Evolutionary conservation across 2,329 filamentous ascomycete genomes (phyloP).

Genomic region (Geosmithia putterillii): DNA sequence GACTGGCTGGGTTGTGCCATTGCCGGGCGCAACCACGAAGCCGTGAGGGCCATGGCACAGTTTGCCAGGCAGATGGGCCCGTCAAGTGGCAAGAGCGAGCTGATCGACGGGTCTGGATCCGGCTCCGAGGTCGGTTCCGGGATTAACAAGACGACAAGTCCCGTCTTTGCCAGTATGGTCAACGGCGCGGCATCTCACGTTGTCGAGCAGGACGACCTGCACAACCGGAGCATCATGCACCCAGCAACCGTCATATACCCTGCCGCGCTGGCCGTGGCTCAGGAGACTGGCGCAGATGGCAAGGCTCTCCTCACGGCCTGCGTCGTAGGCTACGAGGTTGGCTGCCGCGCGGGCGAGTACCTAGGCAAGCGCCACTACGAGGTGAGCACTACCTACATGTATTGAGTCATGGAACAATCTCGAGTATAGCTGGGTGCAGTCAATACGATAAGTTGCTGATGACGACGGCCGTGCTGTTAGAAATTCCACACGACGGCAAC

Average conservation of each 20-base stretch:
- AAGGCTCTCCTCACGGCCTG: constrained; percentile 1
- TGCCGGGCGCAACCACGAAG: neutral
- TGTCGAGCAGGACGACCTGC: constrained; percentile 1
- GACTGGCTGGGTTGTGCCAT: constrained; percentile 1
- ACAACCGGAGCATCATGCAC: constrained; percentile 1
- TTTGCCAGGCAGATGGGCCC: constrained; percentile 1
- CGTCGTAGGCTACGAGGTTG: constrained; percentile 1
- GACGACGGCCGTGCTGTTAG: neutral
- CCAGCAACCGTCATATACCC: constrained; percentile 1
- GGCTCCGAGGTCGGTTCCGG: too few relatives aligned
- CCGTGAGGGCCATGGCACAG: neutral
- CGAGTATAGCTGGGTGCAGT: too few relatives aligned
- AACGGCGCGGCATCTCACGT: constrained; percentile 1
- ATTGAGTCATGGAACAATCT: neutral
- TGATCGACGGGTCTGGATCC: neutral
- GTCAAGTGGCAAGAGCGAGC: neutral
- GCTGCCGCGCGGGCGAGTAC: constrained; percentile 1
- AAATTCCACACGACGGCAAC: constrained; percentile 1
- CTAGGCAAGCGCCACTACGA: constrained; percentile 2
- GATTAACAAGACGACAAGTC: neutral
- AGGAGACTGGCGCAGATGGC: neutral
- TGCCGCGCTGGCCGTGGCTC: constrained; percentile 1
- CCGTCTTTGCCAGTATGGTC: constrained; percentile 1
- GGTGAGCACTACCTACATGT: neutral
- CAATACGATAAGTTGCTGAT: too few relatives aligned